Evolutionary conservation across 768 basidiomycete species (phyloP).

Genomic region (Lentinula lateritia): DNA sequence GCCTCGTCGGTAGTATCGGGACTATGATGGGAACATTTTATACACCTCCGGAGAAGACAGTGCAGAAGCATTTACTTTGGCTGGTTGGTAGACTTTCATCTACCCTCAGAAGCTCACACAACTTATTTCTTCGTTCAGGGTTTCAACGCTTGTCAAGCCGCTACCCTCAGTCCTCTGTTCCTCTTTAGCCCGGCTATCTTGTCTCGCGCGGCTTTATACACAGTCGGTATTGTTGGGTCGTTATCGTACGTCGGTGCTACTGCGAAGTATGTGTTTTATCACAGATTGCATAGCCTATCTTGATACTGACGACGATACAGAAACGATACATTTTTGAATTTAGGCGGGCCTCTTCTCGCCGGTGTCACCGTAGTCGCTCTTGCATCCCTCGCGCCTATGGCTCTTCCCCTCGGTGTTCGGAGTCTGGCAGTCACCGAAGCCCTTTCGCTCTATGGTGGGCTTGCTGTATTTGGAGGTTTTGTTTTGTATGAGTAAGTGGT

Average conservation of each 20-base stretch:
- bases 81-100: slow-evolving; percentile 39
- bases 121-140: slow-evolving; percentile 34
- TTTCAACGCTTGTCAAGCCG: slow-evolving; percentile 84
- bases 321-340: slow-evolving; percentile 79
- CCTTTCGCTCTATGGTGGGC: slow-evolving; percentile 80
- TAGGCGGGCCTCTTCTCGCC: slow-evolving; percentile 84
- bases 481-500: slow-evolving; percentile 75
- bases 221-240: slow-evolving; percentile 79
- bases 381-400: slow-evolving; percentile 83
- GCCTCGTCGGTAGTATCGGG: slow-evolving; percentile 74
- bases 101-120: slow-evolving; percentile 9
- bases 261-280: slow-evolving; percentile 48
- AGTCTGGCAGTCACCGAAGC: slow-evolving; percentile 71
- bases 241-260: slow-evolving; percentile 87
- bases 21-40: slow-evolving; percentile 80
- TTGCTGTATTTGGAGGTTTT: slow-evolving; percentile 84
- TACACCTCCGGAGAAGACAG: slow-evolving; percentile 70
- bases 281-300: background rate
- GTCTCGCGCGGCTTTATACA: slow-evolving; percentile 84
- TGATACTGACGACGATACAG: slow-evolving; percentile 18
- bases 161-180: slow-evolving; percentile 83
- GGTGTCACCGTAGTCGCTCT: slow-evolving; percentile 87
- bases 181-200: slow-evolving; percentile 83
- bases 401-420: slow-evolving; percentile 78
- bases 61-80: slow-evolving; percentile 81